Conservation (phyloP, 345 rosid species). For the Conringia planisiliqua region DNA sequence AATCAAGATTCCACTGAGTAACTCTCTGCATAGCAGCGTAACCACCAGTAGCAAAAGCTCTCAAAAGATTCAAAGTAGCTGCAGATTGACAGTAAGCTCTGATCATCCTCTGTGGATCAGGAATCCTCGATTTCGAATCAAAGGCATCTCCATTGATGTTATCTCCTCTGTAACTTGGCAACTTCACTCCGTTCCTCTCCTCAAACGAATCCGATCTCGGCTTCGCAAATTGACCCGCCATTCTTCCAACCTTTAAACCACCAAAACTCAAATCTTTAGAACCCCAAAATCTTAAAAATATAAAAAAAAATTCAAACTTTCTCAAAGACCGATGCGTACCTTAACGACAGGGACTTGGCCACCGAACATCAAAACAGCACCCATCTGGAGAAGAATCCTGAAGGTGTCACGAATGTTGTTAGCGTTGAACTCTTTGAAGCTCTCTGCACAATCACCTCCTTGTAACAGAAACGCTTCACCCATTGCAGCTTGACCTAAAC, state of each 20-base stretch:
- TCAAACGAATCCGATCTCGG: conserved; percentile 68
- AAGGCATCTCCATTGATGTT: conserved; percentile 66
- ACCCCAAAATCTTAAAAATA: no score
- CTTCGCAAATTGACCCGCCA: conserved; percentile 80
- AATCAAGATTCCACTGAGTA: conserved; percentile 78
- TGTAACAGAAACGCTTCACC: conserved; percentile 69
- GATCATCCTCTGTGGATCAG: conserved; percentile 69
- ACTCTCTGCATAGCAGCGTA: conserved; percentile 88
- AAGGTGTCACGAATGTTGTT: conserved; percentile 75
- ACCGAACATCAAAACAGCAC: conserved; percentile 74
- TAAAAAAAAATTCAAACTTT: not conserved
- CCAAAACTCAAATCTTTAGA: not conserved
- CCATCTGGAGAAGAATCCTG: conserved; percentile 67
- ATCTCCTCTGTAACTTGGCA: conserved; percentile 79
- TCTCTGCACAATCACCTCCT: conserved; percentile 80
- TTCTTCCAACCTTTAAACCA: conserved; percentile 55
- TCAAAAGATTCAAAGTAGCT: conserved; percentile 70
- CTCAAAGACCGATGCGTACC: conserved; percentile 30
- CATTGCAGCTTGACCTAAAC: conserved; percentile 58
- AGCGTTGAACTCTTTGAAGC: conserved; percentile 69
- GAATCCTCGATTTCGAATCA: conserved; percentile 55
- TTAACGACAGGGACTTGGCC: conserved; percentile 70
- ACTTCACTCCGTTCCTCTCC: conserved; percentile 60
- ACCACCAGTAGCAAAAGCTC: conserved; percentile 84
- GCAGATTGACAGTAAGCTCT: conserved; percentile 75